Conservation (phyloP, 1,284 basidiomycete genomes). For the Cryptococcus jaspeensis region DNA sequence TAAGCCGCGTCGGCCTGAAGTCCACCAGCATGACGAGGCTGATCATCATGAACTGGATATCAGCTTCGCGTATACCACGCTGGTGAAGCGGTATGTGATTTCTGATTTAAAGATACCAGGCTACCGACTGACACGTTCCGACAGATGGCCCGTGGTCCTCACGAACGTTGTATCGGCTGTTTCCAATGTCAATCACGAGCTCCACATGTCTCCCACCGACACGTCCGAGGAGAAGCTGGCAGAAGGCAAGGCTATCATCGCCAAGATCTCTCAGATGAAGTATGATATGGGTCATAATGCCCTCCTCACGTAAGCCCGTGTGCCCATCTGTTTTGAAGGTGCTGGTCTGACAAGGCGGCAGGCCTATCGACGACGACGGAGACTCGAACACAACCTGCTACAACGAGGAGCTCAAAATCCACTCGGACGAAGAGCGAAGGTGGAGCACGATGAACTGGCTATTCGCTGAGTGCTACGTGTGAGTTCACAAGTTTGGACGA, state of each 20-base stretch:
- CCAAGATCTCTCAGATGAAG: slow-evolving; percentile 75
- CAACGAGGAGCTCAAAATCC: slow-evolving; percentile 65
- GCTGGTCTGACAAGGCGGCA: slow-evolving; percentile 39
- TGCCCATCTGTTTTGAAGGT: neutral
- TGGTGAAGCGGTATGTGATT: slow-evolving; percentile 35
- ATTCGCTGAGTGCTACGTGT: slow-evolving; percentile 76
- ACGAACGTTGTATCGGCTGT: slow-evolving; percentile 74
- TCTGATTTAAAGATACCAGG: slow-evolving; percentile 11
- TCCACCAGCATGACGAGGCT: neutral
- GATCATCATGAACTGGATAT: neutral
- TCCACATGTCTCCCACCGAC: slow-evolving; percentile 41
- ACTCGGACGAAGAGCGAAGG: slow-evolving; percentile 61
- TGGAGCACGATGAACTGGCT: slow-evolving; percentile 96
- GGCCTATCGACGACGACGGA: slow-evolving; percentile 69
- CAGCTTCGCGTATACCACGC: slow-evolving; percentile 43
- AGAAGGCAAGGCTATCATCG: slow-evolving; percentile 79
- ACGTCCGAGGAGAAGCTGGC: slow-evolving; percentile 45
- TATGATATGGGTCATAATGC: slow-evolving; percentile 85
- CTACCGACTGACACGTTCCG: slow-evolving; percentile 50
- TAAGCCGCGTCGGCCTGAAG: slow-evolving; percentile 13
- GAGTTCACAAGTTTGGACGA: slow-evolving; percentile 25
- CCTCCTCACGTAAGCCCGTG: slow-evolving; percentile 62
- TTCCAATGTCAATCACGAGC: slow-evolving; percentile 60
- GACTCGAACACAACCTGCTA: slow-evolving; percentile 67
- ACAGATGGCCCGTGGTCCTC: slow-evolving; percentile 83